These are phyloP conservation scores for Hypoxylon rickii DNA, from an alignment of 495 filamentous ascomycete species.

Conservation along the genomic window DNA sequence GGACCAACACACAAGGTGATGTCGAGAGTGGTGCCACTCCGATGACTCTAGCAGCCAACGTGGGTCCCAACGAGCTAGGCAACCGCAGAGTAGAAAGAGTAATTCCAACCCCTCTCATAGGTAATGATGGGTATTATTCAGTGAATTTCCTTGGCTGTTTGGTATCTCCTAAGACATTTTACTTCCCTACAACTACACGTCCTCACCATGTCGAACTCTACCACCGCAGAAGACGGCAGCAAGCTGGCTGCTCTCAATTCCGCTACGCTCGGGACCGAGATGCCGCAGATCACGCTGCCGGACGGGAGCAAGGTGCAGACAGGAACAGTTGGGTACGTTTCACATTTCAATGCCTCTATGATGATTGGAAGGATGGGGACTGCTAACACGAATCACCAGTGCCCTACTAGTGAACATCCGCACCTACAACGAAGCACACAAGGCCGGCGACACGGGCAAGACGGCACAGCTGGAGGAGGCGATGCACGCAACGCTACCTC, in stretches of 20 bases:
- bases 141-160: too few relatives aligned
- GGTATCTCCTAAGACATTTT: too few relatives aligned
- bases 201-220: constrained; percentile 13
- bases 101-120: too few relatives aligned
- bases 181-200: too few relatives aligned
- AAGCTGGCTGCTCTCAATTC: constrained; percentile 31
- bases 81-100: too few relatives aligned
- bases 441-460: constrained; percentile 20
- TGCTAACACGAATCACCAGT: constrained; percentile 2
- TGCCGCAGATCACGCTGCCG: constrained; percentile 34
- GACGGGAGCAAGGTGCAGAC: constrained; percentile 37
- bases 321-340: constrained; percentile 31
- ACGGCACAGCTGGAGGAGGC: constrained; percentile 11
- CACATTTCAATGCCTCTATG: not conserved
- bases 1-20: too few relatives aligned
- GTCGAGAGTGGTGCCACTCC: too few relatives aligned
- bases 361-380: too few relatives aligned
- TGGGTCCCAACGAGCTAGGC: too few relatives aligned
- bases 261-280: constrained; percentile 19
- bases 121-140: too few relatives aligned
- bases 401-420: constrained; percentile 35
- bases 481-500: constrained; percentile 27
- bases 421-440: constrained; percentile 31
- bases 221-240: not conserved
- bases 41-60: too few relatives aligned